Evolutionary conservation across 495 filamentous ascomycete genomes (phyloP).

Genomic region (Penicillium manginii): DNA sequence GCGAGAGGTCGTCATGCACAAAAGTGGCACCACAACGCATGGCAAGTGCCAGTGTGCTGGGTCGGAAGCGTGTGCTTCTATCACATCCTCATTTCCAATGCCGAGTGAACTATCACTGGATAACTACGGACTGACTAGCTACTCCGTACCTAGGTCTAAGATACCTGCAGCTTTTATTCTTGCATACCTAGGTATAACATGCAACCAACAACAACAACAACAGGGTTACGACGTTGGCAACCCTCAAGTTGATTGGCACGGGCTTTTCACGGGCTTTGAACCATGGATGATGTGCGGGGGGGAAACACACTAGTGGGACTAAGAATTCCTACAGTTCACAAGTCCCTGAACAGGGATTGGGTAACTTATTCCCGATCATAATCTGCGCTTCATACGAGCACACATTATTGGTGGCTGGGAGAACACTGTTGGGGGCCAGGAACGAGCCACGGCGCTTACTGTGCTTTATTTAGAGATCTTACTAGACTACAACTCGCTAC

Average conservation of each 20-base stretch:
- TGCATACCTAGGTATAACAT: too few species aligned
- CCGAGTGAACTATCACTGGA: too few species aligned
- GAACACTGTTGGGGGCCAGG: not conserved
- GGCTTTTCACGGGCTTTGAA: not conserved
- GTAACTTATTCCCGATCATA: not conserved
- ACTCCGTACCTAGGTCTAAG: too few species aligned
- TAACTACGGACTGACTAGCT: too few species aligned
- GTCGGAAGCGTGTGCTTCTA: not conserved
- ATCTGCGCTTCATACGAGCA: not conserved
- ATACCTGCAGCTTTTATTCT: too few species aligned
- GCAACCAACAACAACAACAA: too few species aligned
- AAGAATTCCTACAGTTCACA: not conserved
- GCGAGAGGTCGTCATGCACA: constrained; percentile 6
- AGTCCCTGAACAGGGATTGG: not conserved
- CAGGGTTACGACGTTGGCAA: too few species aligned
- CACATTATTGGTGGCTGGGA: not conserved
- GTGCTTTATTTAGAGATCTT: constrained; percentile 20
- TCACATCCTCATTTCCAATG: not conserved
- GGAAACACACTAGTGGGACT: not conserved
- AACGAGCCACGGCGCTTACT: constrained; percentile 21
- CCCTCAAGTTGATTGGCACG: too few species aligned
- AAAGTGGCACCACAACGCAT: constrained; percentile 3
- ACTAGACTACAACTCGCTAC: not conserved
- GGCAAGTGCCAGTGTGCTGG: constrained; percentile 2
- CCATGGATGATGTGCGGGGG: not conserved